A percentile compares a stretch with the other conserved stretches of the same genome.
Evolutionary conservation across 164 flowering plant species (phyloP).

Genomic region (Nymphaea colorata): DNA sequence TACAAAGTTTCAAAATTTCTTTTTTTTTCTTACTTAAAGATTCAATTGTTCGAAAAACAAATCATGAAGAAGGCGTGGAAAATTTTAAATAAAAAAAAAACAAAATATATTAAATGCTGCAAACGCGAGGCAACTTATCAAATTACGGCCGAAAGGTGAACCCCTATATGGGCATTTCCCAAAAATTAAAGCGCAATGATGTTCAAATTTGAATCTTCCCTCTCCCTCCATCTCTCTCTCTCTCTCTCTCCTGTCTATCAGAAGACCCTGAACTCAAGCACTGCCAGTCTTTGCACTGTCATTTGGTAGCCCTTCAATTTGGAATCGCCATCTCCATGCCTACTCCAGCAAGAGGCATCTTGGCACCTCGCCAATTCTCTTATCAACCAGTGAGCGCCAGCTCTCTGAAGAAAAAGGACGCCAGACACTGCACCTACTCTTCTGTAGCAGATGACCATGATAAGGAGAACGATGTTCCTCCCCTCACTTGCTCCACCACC

Average conservation of each 20-base stretch:
- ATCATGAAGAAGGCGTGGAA: no score
- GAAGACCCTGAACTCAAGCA: not conserved
- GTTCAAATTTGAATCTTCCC: not conserved
- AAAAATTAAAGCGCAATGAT: no score
- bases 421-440: conserved; percentile 11
- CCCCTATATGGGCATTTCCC: no score
- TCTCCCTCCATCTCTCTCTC: not conserved
- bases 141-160: no score
- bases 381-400: conserved; percentile 38
- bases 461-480: conserved; percentile 40
- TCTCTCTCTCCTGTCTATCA: not conserved
- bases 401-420: conserved; percentile 35
- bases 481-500: not conserved
- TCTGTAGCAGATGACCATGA: conserved; percentile 11
- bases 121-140: no score
- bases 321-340: conserved; percentile 16
- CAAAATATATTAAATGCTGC: no score
- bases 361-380: conserved; percentile 29
- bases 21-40: no score
- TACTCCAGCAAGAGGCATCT: conserved; percentile 19
- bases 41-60: no score
- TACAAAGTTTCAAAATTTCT: no score
- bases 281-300: not conserved
- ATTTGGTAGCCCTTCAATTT: not conserved
- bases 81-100: no score